Evolutionary conservation across 2,329 filamentous ascomycete genomes (phyloP), one percentile per base, ranked within the genome.

Genomic region (Myriosclerotinia curreyana): DNA sequence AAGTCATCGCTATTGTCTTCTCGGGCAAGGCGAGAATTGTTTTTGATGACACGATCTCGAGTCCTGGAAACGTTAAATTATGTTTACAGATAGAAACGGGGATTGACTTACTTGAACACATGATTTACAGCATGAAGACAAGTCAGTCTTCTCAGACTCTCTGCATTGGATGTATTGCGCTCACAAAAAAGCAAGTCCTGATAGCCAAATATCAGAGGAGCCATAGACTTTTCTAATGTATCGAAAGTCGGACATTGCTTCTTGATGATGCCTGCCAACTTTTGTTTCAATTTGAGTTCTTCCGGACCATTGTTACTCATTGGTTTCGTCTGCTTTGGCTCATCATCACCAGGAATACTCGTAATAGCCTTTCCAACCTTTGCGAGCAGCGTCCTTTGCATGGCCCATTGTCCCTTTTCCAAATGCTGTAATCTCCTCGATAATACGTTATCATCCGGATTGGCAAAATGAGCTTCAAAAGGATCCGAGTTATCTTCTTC

Each of bases 101-200:
- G 5, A 38, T 17, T 17, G 15, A 73, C 83, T 74, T 75, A 87
- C 85, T 96, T 97, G 76, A 96, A 87, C 49, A 98, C 82, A 74
- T 98, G 95, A 75, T 98, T 98, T 15, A 98, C 80, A 3, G 89
- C 88, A 76, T 99, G 95, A 1, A 97, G 80, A 70, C 90, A 92
- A 20, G 86, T 82, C 60, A 96, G 78, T 49, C 87, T 85, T 59
- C 92, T 86, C 56, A 98, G 75, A 5, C 81, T 82, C 28, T 83
- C 79, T 0, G 90, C 84, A 73, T 94, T 95, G 20, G 81, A 78
- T 1, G 87, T 77, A 0, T 84, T 91, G 51, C 94, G 83, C 60
- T 86, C 86, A 64, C 88, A 91, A 72, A 90, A 90, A 1, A 97
- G 77, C 1, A 96, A 71, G 73, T 98, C 94, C 62, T 86, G 84